Conservation (phyloP, 2,329 filamentous ascomycete genomes). For the Pyrenophora graminea region DNA sequence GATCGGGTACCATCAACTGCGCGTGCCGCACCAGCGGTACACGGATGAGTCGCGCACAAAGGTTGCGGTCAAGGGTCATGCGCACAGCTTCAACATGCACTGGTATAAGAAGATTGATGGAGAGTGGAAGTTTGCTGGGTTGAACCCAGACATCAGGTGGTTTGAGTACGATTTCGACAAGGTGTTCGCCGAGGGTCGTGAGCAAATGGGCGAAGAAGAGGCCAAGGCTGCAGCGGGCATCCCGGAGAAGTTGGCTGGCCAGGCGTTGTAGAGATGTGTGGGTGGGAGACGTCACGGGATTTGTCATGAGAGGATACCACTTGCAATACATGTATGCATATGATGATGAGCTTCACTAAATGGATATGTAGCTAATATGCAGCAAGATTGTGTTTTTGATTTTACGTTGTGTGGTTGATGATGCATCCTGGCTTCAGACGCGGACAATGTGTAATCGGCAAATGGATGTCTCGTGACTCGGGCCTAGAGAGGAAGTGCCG, state of each 20-base stretch:
- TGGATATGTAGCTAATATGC: too few species aligned
- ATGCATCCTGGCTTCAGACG: too few species aligned
- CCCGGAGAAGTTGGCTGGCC: conserved; percentile 22
- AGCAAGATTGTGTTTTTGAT: too few species aligned
- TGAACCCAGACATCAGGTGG: conserved; percentile 60
- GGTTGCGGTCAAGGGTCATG: conserved; percentile 60
- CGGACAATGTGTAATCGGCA: too few species aligned
- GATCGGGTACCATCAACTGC: conserved; percentile 60
- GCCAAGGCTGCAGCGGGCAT: conserved; percentile 49
- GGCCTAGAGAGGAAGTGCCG: too few species aligned
- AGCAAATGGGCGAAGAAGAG: conserved; percentile 52
- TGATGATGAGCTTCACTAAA: too few species aligned
- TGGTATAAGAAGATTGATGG: conserved; percentile 63
- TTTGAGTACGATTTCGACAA: conserved; percentile 61
- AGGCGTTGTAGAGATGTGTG: conserved; percentile 1
- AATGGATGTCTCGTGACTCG: too few species aligned
- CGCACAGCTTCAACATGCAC: conserved; percentile 58
- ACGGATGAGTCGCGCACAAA: conserved; percentile 52
- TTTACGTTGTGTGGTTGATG: too few species aligned
- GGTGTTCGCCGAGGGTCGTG: conserved; percentile 56
- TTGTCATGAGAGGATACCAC: too few species aligned
- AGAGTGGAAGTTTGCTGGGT: conserved; percentile 62
- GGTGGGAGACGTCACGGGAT: background rate
- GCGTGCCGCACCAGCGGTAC: conserved; percentile 63
- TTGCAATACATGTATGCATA: too few species aligned